These are phyloP conservation scores for Austropuccinia psidii DNA, from an alignment of 1,284 basidiomycete genomes.

Conservation along the genomic window DNA sequence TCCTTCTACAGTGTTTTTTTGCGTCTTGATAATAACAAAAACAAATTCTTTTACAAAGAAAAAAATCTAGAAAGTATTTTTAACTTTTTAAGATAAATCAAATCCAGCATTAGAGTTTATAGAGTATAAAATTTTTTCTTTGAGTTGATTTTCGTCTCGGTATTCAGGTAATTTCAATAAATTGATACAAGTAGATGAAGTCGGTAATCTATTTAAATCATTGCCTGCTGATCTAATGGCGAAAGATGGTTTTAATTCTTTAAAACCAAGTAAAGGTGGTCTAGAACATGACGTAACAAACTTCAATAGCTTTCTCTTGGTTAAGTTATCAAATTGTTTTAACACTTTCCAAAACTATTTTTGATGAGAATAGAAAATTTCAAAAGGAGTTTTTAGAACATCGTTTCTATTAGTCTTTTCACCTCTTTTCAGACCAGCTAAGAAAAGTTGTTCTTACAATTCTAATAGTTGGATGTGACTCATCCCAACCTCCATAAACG, in stretches of 20 bases:
- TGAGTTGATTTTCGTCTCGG: conserved; percentile 57
- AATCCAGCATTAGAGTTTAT: conserved; percentile 79
- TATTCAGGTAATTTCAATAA: conserved; percentile 62
- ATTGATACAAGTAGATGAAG: conserved; percentile 65
- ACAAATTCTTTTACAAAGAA: too few relatives aligned
- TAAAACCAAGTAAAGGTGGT: conserved; percentile 79
- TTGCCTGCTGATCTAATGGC: conserved; percentile 68
- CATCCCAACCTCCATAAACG: conserved; percentile 65
- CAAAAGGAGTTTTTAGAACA: too few relatives aligned
- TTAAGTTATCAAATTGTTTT: conserved; percentile 58
- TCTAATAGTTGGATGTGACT: conserved; percentile 61
- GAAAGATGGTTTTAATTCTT: conserved; percentile 74
- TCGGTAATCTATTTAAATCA: conserved; percentile 57
- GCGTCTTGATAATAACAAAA: too few relatives aligned
- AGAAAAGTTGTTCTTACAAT: conserved; percentile 63
- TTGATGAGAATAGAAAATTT: too few relatives aligned
- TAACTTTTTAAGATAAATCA: conserved; percentile 65
- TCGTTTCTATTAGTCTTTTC: too few relatives aligned
- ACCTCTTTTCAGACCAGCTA: conserved; percentile 40
- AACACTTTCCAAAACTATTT: conserved; percentile 47
- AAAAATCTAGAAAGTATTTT: too few relatives aligned
- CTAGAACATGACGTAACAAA: conserved; percentile 87
- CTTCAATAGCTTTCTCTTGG: conserved; percentile 64
- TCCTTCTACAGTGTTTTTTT: too few relatives aligned
- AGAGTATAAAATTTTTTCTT: conserved; percentile 73